Evolutionary conservation across 805 yeast genomes (phyloP), one percentile per base, ranked within the genome.

Genomic region (Metschnikowia corniflorae): DNA sequence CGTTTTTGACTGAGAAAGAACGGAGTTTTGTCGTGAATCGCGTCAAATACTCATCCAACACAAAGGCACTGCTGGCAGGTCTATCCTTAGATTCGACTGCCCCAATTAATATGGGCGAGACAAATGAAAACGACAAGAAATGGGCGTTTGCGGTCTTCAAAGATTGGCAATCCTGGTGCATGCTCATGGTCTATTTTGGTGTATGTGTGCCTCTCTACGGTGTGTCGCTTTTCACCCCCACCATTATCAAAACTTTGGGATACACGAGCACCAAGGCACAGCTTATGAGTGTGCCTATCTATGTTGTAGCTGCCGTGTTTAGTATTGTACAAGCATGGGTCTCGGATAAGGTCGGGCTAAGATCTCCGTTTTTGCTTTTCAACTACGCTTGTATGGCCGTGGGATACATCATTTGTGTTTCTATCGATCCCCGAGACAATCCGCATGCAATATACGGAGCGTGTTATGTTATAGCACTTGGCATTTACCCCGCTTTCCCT

Each of bases 271-370:
- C 65, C 22, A 51, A 45, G n/a, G 65, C 75, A 0, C 75, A 71
- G 49, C 58, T 70, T 6, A 44, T 71, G 55, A 62, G 74, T 0
- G 68, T 67, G 12, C 76, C 76, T 6, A 58, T 67, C 18, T 70
- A 70, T 44, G 54, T 58, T 12, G 53, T 57, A 16, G 68, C 69
- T 2, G 53, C 64, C 5, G 37, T 59, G 7, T 47, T 52, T 26
- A 55, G 62, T 25, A 47, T 65, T 7, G 30, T 46, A 7, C 61
- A 55, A 23, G 63, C 61, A 4, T 53, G 46, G 24, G 5, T 29
- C 3, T 50, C 60, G 3, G 63, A 59, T 32, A 35, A 35, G n/a
- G 43, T 43, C 10, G 63, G 65, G 3, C 36, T 40, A 9, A 50
- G 68, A 37, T 58, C 62, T 1, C 62, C 64, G 9, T 62, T 60